phyloP scores from a whole-genome alignment of 495 filamentous ascomycete species.

The Hyaloscypha finlandica region DNA sequence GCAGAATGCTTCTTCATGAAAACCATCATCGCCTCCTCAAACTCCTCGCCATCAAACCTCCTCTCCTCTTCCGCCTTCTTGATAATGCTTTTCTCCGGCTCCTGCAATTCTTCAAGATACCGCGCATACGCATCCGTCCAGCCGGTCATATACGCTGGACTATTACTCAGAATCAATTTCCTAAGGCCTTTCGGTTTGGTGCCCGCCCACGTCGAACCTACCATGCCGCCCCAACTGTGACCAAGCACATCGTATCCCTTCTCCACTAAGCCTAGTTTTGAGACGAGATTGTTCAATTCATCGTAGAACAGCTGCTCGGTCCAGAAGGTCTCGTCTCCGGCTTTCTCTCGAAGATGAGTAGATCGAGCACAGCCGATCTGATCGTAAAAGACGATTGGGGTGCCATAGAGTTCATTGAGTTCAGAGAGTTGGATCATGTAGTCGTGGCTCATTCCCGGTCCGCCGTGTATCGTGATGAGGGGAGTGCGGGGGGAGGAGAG shows the following conservation, averaged over 20 bases:
- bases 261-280: slow-evolving; percentile 38
- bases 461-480: slow-evolving; percentile 44
- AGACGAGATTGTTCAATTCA: slow-evolving; percentile 52
- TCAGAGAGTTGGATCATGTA: slow-evolving; percentile 41
- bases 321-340: slow-evolving; percentile 49
- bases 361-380: slow-evolving; percentile 50
- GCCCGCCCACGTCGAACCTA: slow-evolving; percentile 41
- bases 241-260: slow-evolving; percentile 45
- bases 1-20: slow-evolving; percentile 46
- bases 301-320: slow-evolving; percentile 44
- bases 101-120: slow-evolving; percentile 39
- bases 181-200: slow-evolving; percentile 40
- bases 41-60: slow-evolving; percentile 43
- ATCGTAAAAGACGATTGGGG: slow-evolving; percentile 54
- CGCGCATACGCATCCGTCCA: slow-evolving; percentile 32
- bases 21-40: slow-evolving; percentile 43
- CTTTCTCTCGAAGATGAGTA: slow-evolving; percentile 47
- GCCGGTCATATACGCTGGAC: slow-evolving; percentile 38
- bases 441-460: slow-evolving; percentile 40
- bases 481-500: slow-evolving; percentile 32
- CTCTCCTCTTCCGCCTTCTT: slow-evolving; percentile 42
- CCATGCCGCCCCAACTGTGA: slow-evolving; percentile 55
- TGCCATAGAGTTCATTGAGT: slow-evolving; percentile 27
- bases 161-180: slow-evolving; percentile 43
- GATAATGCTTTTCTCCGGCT: slow-evolving; percentile 37